Evolutionary conservation across 2,329 filamentous ascomycete genomes (phyloP).

Genomic region (Mycosphaerella arachidis): DNA sequence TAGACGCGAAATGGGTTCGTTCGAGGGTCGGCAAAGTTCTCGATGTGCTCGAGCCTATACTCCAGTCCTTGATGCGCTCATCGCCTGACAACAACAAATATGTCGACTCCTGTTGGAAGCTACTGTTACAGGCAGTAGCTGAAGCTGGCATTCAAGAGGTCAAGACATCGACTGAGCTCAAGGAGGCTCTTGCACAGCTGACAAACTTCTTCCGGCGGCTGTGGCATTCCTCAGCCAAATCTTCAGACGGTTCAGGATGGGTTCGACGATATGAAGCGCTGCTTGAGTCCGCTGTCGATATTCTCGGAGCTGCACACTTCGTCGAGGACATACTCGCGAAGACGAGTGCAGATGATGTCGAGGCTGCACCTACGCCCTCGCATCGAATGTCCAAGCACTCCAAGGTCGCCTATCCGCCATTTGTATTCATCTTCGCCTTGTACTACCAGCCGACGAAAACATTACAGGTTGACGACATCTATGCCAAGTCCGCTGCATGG

Average conservation of each 20-base stretch:
- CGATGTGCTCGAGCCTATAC: constrained; percentile 51
- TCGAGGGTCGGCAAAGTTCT: constrained; percentile 65
- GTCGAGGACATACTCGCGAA: constrained; percentile 47
- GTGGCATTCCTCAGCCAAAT: constrained; percentile 49
- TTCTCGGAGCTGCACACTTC: constrained; percentile 48
- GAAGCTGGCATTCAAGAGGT: constrained; percentile 78
- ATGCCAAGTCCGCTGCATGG: constrained; percentile 15
- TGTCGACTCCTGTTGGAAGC: constrained; percentile 33
- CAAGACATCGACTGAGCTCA: constrained; percentile 78
- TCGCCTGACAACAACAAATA: constrained; percentile 15
- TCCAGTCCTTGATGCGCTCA: constrained; percentile 48
- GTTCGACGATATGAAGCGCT: constrained; percentile 19
- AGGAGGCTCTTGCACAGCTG: constrained; percentile 69
- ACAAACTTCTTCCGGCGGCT: constrained; percentile 65
- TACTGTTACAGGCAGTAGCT: constrained; percentile 59
- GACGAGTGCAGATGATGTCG: constrained; percentile 57
- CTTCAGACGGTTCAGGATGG: constrained; percentile 12
- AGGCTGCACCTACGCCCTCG: constrained; percentile 63
- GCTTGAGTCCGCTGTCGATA: constrained; percentile 43
- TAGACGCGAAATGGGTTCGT: constrained; percentile 85
- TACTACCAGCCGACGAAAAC: constrained; percentile 19
- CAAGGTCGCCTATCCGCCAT: constrained; percentile 52
- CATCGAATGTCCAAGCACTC: constrained; percentile 52
- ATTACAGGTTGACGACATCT: constrained; percentile 4
- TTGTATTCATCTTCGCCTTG: constrained; percentile 49